Conservation (phyloP, 1,284 basidiomycete genomes). For the Apiotrichum sp. region DNA sequence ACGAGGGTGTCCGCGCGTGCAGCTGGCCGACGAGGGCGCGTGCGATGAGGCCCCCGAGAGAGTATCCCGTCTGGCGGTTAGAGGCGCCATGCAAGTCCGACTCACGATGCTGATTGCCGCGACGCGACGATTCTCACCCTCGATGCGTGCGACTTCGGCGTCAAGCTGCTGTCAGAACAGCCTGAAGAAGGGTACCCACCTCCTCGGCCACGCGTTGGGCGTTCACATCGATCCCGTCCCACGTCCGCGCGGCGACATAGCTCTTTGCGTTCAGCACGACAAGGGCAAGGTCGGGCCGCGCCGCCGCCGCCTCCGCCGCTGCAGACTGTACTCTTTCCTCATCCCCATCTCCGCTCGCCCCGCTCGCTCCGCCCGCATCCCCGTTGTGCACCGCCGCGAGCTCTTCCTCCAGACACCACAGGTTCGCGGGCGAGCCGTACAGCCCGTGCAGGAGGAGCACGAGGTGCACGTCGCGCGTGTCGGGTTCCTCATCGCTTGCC, state of each 20-base stretch:
- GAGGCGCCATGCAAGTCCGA: background rate
- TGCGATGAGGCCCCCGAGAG: constrained; percentile 42
- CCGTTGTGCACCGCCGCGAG: background rate
- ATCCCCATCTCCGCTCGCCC: too few relatives aligned
- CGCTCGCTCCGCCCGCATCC: too few relatives aligned
- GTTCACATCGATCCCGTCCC: constrained; percentile 46
- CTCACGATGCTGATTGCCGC: constrained; percentile 37
- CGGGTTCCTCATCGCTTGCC: too few relatives aligned
- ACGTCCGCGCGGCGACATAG: constrained; percentile 36
- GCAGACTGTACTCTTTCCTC: too few relatives aligned
- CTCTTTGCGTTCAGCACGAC: constrained; percentile 22
- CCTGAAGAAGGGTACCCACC: constrained; percentile 16
- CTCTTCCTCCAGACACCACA: constrained; percentile 34
- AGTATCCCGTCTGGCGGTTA: constrained; percentile 38
- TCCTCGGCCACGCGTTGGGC: constrained; percentile 34
- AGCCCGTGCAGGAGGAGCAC: constrained; percentile 45
- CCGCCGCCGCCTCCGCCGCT: too few relatives aligned
- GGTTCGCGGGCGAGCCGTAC: constrained; percentile 38
- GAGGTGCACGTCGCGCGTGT: constrained; percentile 28
- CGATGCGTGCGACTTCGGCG: constrained; percentile 31
- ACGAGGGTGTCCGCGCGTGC: constrained; percentile 32
- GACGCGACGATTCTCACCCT: constrained; percentile 27
- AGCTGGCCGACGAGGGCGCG: constrained; percentile 42
- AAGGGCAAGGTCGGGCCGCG: constrained; percentile 9
- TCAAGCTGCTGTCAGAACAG: constrained; percentile 25